A percentile compares a stretch with the other conserved stretches of the same genome.
Conservation (phyloP, 1,284 basidiomycete genomes). For the Irpex sp. region DNA sequence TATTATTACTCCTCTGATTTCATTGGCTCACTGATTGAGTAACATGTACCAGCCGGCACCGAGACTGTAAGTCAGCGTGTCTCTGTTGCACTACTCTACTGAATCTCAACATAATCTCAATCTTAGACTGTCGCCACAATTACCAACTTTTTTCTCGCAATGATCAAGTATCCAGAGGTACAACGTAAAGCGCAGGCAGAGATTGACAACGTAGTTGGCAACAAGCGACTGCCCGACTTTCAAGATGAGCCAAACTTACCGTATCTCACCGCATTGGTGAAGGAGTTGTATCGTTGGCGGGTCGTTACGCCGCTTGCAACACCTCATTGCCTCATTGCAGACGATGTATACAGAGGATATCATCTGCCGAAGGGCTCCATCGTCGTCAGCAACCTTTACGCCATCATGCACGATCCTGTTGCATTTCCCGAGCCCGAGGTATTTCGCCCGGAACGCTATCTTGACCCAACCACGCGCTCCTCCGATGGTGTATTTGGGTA, state of each 20-base stretch:
- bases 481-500: conserved; percentile 12
- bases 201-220: conserved; percentile 29
- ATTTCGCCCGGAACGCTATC: conserved; percentile 23
- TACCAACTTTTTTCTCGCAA: conserved; percentile 22
- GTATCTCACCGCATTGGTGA: conserved; percentile 29
- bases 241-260: conserved; percentile 26
- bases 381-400: conserved; percentile 20
- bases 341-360: conserved; percentile 22
- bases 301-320: conserved; percentile 8
- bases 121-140: conserved; percentile 18
- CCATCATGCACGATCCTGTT: conserved; percentile 19
- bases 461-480: conserved; percentile 7
- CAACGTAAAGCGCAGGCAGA: conserved; percentile 28
- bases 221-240: conserved; percentile 26
- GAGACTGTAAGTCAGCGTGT: conserved; percentile 14
- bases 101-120: not conserved
- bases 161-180: conserved; percentile 28
- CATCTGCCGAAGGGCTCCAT: conserved; percentile 21
- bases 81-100: not conserved
- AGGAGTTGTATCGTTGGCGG: conserved; percentile 24
- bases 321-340: conserved; percentile 17
- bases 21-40: not conserved
- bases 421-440: conserved; percentile 17
- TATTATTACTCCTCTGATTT: not conserved
- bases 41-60: conserved; percentile 13